Percentiles rank a stretch among this genome's conserved stretches.
Conservation (phyloP, 495 filamentous ascomycete genomes). For the Aspergillus indologenus region DNA sequence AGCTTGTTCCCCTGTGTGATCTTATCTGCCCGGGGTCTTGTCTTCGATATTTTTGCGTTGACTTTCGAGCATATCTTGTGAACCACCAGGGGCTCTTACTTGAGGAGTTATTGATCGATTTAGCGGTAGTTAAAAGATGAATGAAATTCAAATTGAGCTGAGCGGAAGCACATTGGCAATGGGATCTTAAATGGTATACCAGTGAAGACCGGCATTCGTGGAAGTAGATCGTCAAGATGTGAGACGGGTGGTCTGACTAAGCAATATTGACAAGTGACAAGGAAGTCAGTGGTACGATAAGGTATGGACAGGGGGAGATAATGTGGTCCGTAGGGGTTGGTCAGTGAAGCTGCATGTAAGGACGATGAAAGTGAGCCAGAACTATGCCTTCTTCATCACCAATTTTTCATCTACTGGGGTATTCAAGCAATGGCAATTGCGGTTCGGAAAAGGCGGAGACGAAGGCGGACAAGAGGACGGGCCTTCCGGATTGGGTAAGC, state of each 20-base stretch:
- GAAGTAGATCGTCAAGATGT: too few relatives aligned
- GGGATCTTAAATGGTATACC: background rate
- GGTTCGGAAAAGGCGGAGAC: background rate
- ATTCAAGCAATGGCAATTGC: too few relatives aligned
- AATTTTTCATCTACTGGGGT: too few relatives aligned
- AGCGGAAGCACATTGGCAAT: background rate
- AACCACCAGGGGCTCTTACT: background rate
- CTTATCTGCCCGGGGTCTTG: conserved; percentile 7
- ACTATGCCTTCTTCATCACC: too few relatives aligned
- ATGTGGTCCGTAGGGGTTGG: too few relatives aligned
- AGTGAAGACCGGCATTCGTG: background rate
- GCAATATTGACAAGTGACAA: too few relatives aligned
- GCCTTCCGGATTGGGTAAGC: conserved; percentile 17
- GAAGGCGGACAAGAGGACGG: background rate
- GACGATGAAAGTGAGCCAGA: too few relatives aligned
- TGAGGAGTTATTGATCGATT: background rate
- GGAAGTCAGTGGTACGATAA: too few relatives aligned
- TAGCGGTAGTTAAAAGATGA: background rate
- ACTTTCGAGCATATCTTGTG: background rate
- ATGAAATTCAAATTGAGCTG: background rate
- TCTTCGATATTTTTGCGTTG: background rate
- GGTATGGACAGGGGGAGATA: too few relatives aligned
- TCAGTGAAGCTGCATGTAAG: too few relatives aligned
- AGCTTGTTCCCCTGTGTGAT: conserved; percentile 9
- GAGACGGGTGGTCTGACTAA: too few relatives aligned